Base-by-base conservation (phyloP, 495 filamentous ascomycete genomes). In the Talaromyces stipitatus region DNA sequence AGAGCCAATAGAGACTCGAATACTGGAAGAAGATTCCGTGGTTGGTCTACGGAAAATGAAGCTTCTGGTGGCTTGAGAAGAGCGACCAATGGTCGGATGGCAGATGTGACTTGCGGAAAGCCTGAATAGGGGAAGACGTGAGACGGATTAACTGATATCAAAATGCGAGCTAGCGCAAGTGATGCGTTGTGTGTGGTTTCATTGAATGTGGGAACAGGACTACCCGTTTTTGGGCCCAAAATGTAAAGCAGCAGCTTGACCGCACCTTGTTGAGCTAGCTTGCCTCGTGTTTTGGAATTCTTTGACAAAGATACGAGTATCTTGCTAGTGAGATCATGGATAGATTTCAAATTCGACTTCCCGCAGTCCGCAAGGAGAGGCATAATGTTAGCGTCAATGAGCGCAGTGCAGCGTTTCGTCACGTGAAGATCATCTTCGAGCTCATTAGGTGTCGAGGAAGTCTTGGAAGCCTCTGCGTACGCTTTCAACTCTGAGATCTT, bases 1-100 rank as follows among this genome's bases (percentile, higher is more conserved):
- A 98, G 81, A 2, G 94, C 95, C 56, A 97, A 83, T 12, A 97
- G 78, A 2, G 87, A 80, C 66, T 98, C 94, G 64, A 97, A 98
- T 3, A 86, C 82, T 0, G 92, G 90, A 6, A 97, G 79, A n/a
- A 97, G 84, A 66, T 92, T 85, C 45, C 86, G 82, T 1, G 83
- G 80, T 12, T 88, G 86, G 22, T 85, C 81, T 20, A 70, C 67
- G 1, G 78, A 72, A 33, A 74, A 50, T 18, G 61, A 64, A 0
- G 66, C 58, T 9, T 66, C 61, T 32, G 84, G 77, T 6, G 78
- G 72, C 1, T 73, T 66, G 14, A 97, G 77, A 26, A 97, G 85
- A 18, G 81, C 80, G 14, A 88, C 66, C 3, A 98, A 79, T 14
- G 92, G 90, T 1, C 88, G 82, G 56, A 96, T 86, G 56, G 90